phyloP scores from a whole-genome alignment of 2,329 filamentous ascomycete species.

The Exserohilum rostratum region DNA sequence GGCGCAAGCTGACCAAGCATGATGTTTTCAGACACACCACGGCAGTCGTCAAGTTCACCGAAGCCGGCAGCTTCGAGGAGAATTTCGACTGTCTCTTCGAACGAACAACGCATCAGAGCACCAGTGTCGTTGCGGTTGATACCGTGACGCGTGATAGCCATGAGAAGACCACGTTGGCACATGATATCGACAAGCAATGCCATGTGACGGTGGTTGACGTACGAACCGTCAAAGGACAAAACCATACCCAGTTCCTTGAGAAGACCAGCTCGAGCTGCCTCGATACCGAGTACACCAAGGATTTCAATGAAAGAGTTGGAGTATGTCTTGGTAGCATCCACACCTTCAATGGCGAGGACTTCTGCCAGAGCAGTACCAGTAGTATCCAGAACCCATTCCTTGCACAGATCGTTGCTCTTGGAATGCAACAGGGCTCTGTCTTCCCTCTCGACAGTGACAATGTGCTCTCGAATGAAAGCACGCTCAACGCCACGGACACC shows the following conservation, averaged over 20 bases:
- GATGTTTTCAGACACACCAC: conserved; percentile 97
- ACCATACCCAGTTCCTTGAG: conserved; percentile 90
- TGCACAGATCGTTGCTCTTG: conserved; percentile 76
- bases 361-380: conserved; percentile 85
- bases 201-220: conserved; percentile 98
- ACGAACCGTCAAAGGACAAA: conserved; percentile 97
- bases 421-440: conserved; percentile 76
- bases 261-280: conserved; percentile 85
- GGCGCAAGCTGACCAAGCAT: conserved; percentile 97
- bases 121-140: conserved; percentile 98
- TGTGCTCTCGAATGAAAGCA: conserved; percentile 78
- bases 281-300: conserved; percentile 93
- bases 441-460: conserved; percentile 62
- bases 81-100: conserved; percentile 99
- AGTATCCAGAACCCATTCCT: conserved; percentile 96
- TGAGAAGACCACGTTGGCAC: conserved; percentile 92
- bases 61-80: conserved; percentile 92
- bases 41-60: conserved; percentile 95
- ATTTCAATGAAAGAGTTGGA: conserved; percentile 97
- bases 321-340: conserved; percentile 84
- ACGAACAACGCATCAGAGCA: conserved; percentile 98
- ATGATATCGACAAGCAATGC: conserved; percentile 95
- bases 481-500: conserved; percentile 88
- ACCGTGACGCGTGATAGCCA: conserved; percentile 95
- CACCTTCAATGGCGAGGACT: conserved; percentile 84